Percentiles rank a stretch among this genome's conserved stretches.
These are phyloP conservation scores for Melaleuca alternifolia DNA, from an alignment of 345 rosid species.

Conservation along the genomic window DNA sequence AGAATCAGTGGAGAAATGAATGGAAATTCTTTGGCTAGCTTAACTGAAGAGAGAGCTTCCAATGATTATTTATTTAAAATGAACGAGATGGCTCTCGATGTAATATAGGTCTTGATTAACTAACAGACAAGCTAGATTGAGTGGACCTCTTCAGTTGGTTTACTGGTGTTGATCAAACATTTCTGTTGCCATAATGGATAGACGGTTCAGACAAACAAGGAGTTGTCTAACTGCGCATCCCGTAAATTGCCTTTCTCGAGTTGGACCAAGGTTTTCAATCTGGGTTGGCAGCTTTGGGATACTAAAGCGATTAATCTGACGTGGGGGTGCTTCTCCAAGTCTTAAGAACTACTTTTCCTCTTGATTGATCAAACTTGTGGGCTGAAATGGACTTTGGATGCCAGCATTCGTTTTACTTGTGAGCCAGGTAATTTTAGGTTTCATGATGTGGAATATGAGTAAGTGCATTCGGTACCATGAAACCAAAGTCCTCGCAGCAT, in stretches of 20 bases:
- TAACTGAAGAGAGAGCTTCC: not conserved
- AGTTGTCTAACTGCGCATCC: not conserved
- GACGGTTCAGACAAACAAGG: not conserved
- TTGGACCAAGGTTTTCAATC: not conserved
- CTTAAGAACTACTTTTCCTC: not conserved
- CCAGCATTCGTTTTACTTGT: not conserved
- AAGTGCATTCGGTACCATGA: not conserved
- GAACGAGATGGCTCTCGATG: not conserved
- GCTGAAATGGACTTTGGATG: not conserved
- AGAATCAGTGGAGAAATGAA: conserved; percentile 14
- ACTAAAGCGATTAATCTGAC: not conserved
- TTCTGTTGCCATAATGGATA: not conserved
- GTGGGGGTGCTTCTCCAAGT: not conserved
- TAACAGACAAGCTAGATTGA: not conserved
- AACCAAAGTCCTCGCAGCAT: not conserved
- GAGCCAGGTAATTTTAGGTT: not conserved
- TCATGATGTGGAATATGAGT: not conserved
- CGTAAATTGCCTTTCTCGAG: not conserved
- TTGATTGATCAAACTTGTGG: not conserved
- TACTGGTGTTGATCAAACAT: not conserved
- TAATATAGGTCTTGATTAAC: not conserved
- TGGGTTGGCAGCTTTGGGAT: not conserved
- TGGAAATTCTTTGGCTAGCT: conserved; percentile 1
- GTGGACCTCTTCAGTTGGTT: not conserved
- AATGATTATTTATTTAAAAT: not conserved